Base-by-base conservation (phyloP, 192 early-diverging fungal genomes). In the Radiomyces spectabilis region DNA sequence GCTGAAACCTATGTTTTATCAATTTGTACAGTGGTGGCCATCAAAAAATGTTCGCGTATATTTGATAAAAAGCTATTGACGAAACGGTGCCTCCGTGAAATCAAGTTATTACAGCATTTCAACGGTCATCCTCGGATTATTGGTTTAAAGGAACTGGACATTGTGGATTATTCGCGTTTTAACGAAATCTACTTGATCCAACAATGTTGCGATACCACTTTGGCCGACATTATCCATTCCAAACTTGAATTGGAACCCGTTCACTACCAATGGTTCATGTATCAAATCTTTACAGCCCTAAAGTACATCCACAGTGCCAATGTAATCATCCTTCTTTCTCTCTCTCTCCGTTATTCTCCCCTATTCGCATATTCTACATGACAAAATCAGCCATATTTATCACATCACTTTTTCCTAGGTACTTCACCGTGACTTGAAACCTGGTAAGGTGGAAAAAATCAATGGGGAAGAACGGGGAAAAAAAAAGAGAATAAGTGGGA, bases 381-480 rank as follows among this genome's bases (percentile, higher is more conserved):
- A 43, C 9, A 43, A 39, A 39, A 39, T 15, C 38, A 39, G 13
- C 13, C 42, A 21, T 6, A 43, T 24, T 9, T 16, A 16, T 16
- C 42, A 16, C 24, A 38, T 24, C 25, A 26, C 2, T 5, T 39
- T 37, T 37, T n/a, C 7, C 18, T 24, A 61, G 59, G 88, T 96
- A 46, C 68, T 95, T 59, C 93, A 95, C 59, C 77, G 93, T 29
- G 93, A 95, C 73, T 71, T 95, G 57, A 95, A 95, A 68, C 93
- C 93, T 27, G 83, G 84, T 68, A 50, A 52, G 51, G 37, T 32
- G 10, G 24, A n/a, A n/a, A n/a, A n/a, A n/a, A n/a, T n/a, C n/a
- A 24, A 39, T 19, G 21, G 19, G 22, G 10, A 44, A n/a, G n/a
- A n/a, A n/a, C n/a, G n/a, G n/a, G n/a, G n/a, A n/a, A n/a, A n/a